Evolutionary conservation across 345 rosid species (phyloP).

Genomic region (Schrenkiella parvula): DNA sequence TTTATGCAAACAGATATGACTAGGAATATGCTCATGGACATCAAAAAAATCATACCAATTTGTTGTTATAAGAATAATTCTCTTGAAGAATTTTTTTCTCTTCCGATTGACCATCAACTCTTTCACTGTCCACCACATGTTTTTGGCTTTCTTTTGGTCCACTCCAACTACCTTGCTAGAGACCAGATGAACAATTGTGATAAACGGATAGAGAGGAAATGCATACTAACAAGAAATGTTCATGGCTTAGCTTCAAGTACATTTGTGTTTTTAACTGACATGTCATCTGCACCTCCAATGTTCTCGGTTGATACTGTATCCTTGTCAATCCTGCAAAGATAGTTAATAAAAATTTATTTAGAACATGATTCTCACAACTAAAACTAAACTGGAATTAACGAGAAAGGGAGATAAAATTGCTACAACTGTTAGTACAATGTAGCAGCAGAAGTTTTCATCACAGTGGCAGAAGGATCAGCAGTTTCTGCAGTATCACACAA

Average conservation of each 20-base stretch:
- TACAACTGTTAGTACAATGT: constrained; percentile 46
- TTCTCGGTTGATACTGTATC: constrained; percentile 12
- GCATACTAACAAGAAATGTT: constrained; percentile 9
- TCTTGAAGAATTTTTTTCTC: constrained; percentile 60
- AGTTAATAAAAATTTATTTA: constrained; percentile 7
- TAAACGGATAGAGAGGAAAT: constrained; percentile 8
- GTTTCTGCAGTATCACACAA: constrained; percentile 37
- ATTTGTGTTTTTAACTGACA: constrained; percentile 1
- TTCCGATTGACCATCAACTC: constrained; percentile 40
- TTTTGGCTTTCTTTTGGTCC: constrained; percentile 22
- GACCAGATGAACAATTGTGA: constrained; percentile 15
- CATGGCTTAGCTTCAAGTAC: constrained; percentile 19
- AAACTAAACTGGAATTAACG: neutral
- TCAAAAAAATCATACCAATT: constrained; percentile 48
- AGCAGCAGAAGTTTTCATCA: constrained; percentile 28
- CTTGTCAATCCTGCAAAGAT: constrained; percentile 22
- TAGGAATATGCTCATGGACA: neutral
- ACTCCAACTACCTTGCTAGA: constrained; percentile 31
- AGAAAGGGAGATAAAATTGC: constrained; percentile 21
- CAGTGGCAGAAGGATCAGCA: constrained; percentile 42
- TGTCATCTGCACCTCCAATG: constrained; percentile 10
- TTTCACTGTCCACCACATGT: constrained; percentile 38
- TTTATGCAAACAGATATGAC: constrained; percentile 16
- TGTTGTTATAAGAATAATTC: constrained; percentile 49
- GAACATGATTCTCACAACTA: constrained; percentile 16